A percentile compares a stretch with the other conserved stretches of the same genome.
These are phyloP conservation scores for Xylaria digitata DNA, from an alignment of 2,329 filamentous ascomycete genomes.

Conservation along the genomic window DNA sequence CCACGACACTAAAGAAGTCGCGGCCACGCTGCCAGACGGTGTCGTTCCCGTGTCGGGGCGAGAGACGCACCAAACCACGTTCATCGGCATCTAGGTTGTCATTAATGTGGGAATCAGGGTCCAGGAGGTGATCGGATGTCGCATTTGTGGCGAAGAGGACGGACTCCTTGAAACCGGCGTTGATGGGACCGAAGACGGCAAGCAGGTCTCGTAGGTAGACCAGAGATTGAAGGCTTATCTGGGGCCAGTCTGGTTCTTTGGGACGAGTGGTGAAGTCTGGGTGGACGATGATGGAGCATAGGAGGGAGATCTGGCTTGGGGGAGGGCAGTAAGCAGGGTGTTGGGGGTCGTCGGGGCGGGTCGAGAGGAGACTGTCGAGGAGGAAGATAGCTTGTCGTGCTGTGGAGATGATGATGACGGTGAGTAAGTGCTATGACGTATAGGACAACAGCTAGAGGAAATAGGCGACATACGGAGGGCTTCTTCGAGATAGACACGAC, in stretches of 20 bases:
- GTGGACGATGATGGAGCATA: slow-evolving; percentile 85
- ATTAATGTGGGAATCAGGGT: slow-evolving; percentile 61
- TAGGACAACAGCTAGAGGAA: too few species aligned
- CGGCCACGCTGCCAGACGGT: slow-evolving; percentile 80
- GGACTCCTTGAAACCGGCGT: slow-evolving; percentile 75
- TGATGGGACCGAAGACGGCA: slow-evolving; percentile 73
- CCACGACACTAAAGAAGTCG: slow-evolving; percentile 89
- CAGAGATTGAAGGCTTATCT: slow-evolving; percentile 74
- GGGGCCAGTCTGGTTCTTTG: slow-evolving; percentile 67
- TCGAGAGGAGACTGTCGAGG: slow-evolving; percentile 70
- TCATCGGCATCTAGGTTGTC: slow-evolving; percentile 64
- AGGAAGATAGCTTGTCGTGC: slow-evolving; percentile 71
- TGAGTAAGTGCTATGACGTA: neutral
- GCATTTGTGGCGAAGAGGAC: slow-evolving; percentile 70
- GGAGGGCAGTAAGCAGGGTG: slow-evolving; percentile 72
- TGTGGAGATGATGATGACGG: neutral
- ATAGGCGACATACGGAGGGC: slow-evolving; percentile 66
- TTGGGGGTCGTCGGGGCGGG: slow-evolving; percentile 53
- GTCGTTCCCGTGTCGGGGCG: slow-evolving; percentile 69
- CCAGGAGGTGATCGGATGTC: slow-evolving; percentile 52
- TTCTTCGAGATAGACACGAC: slow-evolving; percentile 80
- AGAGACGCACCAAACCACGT: slow-evolving; percentile 64
- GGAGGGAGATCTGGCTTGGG: slow-evolving; percentile 77
- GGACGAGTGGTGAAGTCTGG: slow-evolving; percentile 81
- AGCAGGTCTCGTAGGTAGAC: slow-evolving; percentile 77